Conservation (phyloP, 1,284 basidiomycete species). For the Hypsizygus ulmarius region DNA sequence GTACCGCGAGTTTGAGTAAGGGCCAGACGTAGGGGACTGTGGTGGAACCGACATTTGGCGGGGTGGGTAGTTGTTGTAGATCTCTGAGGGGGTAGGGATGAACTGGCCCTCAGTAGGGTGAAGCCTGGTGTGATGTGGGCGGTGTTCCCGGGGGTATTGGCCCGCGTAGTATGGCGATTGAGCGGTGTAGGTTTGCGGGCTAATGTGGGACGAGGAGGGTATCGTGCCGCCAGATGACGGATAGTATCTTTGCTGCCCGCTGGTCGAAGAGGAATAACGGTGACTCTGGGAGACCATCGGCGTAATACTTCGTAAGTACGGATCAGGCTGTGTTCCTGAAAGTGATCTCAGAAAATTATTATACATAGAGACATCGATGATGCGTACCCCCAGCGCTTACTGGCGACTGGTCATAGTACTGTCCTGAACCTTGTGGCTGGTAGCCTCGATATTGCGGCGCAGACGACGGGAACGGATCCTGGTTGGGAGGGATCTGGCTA, state of each 20-base stretch:
- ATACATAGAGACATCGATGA: not conserved
- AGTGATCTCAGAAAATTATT: slow-evolving; percentile 4
- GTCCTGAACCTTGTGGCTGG: slow-evolving; percentile 26
- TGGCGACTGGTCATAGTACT: slow-evolving; percentile 32
- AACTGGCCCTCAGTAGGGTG: slow-evolving; percentile 34
- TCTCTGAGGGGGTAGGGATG: slow-evolving; percentile 54
- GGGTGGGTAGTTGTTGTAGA: slow-evolving; percentile 39
- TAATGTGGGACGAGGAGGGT: slow-evolving; percentile 29
- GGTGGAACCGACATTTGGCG: slow-evolving; percentile 29
- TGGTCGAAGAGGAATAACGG: slow-evolving; percentile 26
- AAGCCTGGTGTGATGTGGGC: slow-evolving; percentile 22
- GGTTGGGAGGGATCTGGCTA: slow-evolving; percentile 23
- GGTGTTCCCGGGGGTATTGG: slow-evolving; percentile 24
- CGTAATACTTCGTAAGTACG: slow-evolving; percentile 37
- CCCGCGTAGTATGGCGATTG: slow-evolving; percentile 30
- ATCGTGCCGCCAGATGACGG: slow-evolving; percentile 24
- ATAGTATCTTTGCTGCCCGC: slow-evolving; percentile 33
- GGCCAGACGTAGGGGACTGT: slow-evolving; percentile 30
- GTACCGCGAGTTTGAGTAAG: slow-evolving; percentile 35
- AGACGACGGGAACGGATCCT: slow-evolving; percentile 25
- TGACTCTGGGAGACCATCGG: slow-evolving; percentile 30
- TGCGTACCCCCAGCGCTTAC: slow-evolving; percentile 23
- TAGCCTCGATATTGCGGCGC: slow-evolving; percentile 30
- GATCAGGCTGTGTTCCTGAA: slow-evolving; percentile 24
- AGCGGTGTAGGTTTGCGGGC: slow-evolving; percentile 28